Conservation (phyloP, 345 rosid species). For the Heritiera littoralis region DNA sequence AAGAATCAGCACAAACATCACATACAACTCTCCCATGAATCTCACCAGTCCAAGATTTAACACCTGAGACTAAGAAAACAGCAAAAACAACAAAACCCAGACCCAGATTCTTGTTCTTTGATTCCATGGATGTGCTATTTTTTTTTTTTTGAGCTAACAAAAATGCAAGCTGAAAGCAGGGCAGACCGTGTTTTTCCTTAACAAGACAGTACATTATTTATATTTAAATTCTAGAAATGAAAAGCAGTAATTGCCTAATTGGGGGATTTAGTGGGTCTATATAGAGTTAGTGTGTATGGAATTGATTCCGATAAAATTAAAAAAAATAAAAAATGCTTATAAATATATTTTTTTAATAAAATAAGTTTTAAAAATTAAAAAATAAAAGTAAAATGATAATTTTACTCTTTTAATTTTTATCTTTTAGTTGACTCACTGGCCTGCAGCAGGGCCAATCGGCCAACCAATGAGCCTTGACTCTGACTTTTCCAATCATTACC, state of each 20-base stretch:
- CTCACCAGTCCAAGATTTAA: slow-evolving; percentile 88
- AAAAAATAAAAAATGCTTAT: too few relatives aligned
- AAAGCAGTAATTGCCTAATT: background rate
- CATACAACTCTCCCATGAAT: slow-evolving; percentile 91
- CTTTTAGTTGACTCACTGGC: too few relatives aligned
- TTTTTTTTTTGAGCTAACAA: background rate
- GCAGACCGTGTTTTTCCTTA: background rate
- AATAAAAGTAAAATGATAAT: too few relatives aligned
- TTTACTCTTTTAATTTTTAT: too few relatives aligned
- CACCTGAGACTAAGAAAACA: slow-evolving; percentile 37
- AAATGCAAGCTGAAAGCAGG: background rate
- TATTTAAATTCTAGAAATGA: background rate
- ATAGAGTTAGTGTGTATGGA: too few relatives aligned
- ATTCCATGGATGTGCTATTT: slow-evolving; percentile 32
- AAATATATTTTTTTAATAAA: too few relatives aligned
- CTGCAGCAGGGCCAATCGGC: too few relatives aligned
- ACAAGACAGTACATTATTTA: too few relatives aligned
- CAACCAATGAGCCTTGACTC: background rate
- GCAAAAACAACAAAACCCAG: slow-evolving; percentile 39
- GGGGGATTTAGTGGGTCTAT: background rate
- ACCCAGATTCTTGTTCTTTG: slow-evolving; percentile 34
- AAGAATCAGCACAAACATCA: slow-evolving; percentile 87
- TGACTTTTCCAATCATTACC: background rate
- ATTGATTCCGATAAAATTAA: too few relatives aligned
- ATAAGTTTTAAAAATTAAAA: too few relatives aligned